Percentiles rank a stretch among this genome's conserved stretches.
phyloP scores from a whole-genome alignment of 352 stramenopile genomes.

The Elongisporangium anandrum region DNA sequence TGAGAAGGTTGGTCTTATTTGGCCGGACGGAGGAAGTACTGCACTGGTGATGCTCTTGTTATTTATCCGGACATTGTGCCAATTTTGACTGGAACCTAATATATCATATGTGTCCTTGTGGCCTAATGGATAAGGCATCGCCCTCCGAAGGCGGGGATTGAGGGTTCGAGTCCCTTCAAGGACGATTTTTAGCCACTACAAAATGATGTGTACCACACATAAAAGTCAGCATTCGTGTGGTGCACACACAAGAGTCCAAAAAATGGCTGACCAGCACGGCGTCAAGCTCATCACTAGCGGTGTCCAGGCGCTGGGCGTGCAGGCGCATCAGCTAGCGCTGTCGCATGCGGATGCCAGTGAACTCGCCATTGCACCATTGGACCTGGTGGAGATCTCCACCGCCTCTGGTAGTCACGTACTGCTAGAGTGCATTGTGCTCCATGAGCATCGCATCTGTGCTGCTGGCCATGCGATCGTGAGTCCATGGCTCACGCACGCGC shows the following conservation, averaged over 20 bases:
- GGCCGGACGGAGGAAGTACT: too few species aligned
- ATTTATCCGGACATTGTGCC: too few species aligned
- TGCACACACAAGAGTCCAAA: neutral
- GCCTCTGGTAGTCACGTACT: conserved; percentile 5
- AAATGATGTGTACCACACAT: neutral
- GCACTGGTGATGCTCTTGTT: too few species aligned
- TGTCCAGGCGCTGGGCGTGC: conserved; percentile 11
- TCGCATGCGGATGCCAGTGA: conserved; percentile 21
- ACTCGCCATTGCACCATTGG: conserved; percentile 14
- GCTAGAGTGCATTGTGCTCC: conserved; percentile 37
- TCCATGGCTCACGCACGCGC: conserved; percentile 41
- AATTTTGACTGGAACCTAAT: too few species aligned
- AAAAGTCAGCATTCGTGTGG: neutral
- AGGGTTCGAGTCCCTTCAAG: conserved; percentile 72
- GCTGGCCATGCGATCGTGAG: conserved; percentile 33
- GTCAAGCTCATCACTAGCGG: neutral
- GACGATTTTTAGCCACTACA: conserved; percentile 16
- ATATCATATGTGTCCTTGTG: conserved; percentile 18
- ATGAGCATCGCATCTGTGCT: neutral
- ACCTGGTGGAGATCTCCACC: conserved; percentile 11
- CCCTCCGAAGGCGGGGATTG: conserved; percentile 76
- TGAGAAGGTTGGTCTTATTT: too few species aligned
- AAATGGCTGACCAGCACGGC: neutral
- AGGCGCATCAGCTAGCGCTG: conserved; percentile 48
- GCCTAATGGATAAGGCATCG: conserved; percentile 71